A percentile compares a stretch with the other conserved stretches of the same genome.
Conservation (phyloP, 176 grass and related monocot genomes). For the Musa acuminata region DNA sequence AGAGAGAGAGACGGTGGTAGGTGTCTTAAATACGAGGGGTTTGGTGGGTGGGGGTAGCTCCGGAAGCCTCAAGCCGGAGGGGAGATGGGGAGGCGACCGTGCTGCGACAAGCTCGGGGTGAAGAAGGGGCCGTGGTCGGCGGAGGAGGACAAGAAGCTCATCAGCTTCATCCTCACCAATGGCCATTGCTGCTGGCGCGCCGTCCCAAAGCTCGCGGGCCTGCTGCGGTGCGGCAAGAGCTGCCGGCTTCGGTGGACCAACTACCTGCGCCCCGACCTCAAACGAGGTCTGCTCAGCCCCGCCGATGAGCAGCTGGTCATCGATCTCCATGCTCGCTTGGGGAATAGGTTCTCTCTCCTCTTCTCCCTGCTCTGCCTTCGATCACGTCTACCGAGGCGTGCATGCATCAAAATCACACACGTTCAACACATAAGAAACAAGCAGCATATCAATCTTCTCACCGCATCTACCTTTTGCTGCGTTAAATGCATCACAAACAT, state of each 20-base stretch:
- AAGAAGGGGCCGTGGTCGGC: constrained; percentile 7
- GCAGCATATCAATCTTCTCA: too few relatives aligned
- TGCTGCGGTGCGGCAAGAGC: constrained; percentile 90
- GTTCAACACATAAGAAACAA: too few relatives aligned
- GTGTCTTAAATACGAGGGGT: too few relatives aligned
- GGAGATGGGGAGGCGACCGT: constrained; percentile 6
- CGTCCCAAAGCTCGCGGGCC: constrained; percentile 75
- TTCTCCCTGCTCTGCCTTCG: too few relatives aligned
- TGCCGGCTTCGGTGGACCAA: constrained; percentile 90
- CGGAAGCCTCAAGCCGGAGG: too few relatives aligned
- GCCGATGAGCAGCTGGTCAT: constrained; percentile 78
- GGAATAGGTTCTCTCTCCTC: not conserved
- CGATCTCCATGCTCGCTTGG: constrained; percentile 46
- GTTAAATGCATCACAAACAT: too few relatives aligned
- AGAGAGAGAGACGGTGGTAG: not conserved
- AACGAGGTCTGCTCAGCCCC: constrained; percentile 76
- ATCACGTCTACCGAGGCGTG: too few relatives aligned
- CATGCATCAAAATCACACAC: too few relatives aligned
- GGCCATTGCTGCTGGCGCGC: constrained; percentile 76
- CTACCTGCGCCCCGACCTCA: constrained; percentile 87
- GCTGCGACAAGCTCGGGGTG: constrained; percentile 2
- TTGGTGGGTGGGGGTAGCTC: too few relatives aligned
- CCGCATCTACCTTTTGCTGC: too few relatives aligned
- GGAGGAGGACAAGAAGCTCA: constrained; percentile 11
- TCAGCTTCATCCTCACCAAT: constrained; percentile 6